Conservation (phyloP, 208 protist genomes). For the Leishmania tropica region DNA sequence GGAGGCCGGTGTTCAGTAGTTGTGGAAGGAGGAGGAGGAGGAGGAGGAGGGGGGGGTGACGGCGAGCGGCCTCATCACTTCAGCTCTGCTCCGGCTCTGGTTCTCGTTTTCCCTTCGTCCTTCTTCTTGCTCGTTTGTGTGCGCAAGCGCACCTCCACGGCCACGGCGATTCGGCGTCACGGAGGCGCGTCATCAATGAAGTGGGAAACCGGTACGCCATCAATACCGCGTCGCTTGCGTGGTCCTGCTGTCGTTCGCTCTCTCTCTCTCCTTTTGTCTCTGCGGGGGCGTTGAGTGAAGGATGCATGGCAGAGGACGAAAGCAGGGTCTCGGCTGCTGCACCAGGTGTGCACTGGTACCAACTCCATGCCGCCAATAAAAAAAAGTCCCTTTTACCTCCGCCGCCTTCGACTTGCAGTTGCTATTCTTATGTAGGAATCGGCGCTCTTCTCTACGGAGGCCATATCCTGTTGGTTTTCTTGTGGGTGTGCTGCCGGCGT, state of each 20-base stretch:
- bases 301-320: neutral
- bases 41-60: no score
- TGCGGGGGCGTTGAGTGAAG: neutral
- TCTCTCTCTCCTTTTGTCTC: neutral
- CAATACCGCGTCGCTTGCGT: neutral
- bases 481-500: neutral
- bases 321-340: neutral
- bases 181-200: neutral
- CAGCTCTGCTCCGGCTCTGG: neutral
- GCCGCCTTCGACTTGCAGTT: neutral
- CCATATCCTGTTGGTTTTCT: neutral
- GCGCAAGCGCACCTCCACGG: neutral
- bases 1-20: neutral
- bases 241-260: neutral
- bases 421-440: neutral
- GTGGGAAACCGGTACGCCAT: neutral
- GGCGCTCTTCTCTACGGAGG: neutral
- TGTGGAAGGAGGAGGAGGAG: neutral
- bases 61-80: neutral
- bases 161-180: neutral
- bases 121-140: neutral
- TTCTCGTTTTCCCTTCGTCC: neutral
- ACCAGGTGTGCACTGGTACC: neutral
- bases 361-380: no score
- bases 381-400: no score